Base-by-base conservation (phyloP, 1,284 basidiomycete genomes). In the Microbotryum violaceum region DNA sequence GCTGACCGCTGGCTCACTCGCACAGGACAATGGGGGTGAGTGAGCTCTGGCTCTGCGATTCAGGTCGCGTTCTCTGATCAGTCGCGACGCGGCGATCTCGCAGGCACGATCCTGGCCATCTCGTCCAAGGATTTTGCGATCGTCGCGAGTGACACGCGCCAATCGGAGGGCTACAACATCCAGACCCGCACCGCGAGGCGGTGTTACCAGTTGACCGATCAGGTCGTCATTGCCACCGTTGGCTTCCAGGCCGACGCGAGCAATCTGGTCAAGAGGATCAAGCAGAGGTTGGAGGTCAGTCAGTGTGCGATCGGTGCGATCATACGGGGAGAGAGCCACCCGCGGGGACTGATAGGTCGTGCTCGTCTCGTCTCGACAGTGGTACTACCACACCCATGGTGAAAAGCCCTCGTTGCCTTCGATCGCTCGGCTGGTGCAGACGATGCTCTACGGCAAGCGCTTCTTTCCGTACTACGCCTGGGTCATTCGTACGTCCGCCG, bases 391-490 rank as follows among this genome's bases (percentile, higher is more conserved):
- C 75, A 89, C 89, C 20, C 92, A 97, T 77, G 83, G 89, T 66
- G 92, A 92, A 77, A 88, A 90, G 71, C 94, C 94, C 87, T 86
- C 89, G 27, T 81, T 97, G 51, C 86, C 87, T 69, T 85, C 91
- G 31, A 93, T 97, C 72, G 92, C 92, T 29, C 84, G 91, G 61
- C 80, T 97, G 72, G 91, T 97, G 60, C 92, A 96, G 76, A 93
- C 91, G 6, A 94, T 96, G 89, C 82, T 97, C 46, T 97, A 96
- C 73, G 86, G 83, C 53, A 85, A 88, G 68, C 85, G 92, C 58
- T 94, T 96, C 81, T 96, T 96, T 83, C 92, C 92, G 3, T 96
- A 88, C 81, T 96, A 93, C 75, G 88, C 93, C 48, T 91, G 90
- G 80, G 93, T 92, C 77, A 92, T 97, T 74, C 84, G 91, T 91